Evolutionary conservation across 2,329 filamentous ascomycete species (phyloP), one percentile per base, ranked within the genome.

Genomic region (Simplicillium sp.): DNA sequence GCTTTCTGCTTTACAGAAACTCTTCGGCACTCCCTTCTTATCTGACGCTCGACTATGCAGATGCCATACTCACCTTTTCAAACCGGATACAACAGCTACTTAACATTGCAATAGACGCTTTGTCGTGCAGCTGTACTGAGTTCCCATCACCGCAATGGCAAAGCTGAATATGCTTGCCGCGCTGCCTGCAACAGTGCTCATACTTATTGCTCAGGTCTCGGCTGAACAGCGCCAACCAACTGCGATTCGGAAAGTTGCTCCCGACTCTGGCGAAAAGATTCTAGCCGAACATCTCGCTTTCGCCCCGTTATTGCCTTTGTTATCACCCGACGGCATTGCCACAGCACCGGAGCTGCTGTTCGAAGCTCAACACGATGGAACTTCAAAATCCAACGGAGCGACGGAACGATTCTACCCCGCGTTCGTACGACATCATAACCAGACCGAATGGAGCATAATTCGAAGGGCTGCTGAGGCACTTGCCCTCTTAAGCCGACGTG

Each of bases 241-340:
- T 1, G 84, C 76, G 1, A 69, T 89, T 41, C 76, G 75, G 54
- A 88, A 88, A 55, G 85, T 89, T 75, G 70, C 77, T 36, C 68
- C 69, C 5, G 80, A 87, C 54, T 73, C 77, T 38, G 75, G 75
- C 44, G 82, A 86, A 55, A 92, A 87, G 69, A 82, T 90, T 55
- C 76, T 80, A 49, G 65, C 80, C 42, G 73, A 84, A 35, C 82
- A 87, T 57, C 80, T 70, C 48, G 69, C 66, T 47, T 77, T 76
- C 50, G 49, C 58, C 29, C 45, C 57, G 2, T 43, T 57, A 1
- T 34, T 33, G 7, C 28, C 48, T 11, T 44, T 57, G 18, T 45
- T 50, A 2, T 51, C 57, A 2, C 52, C 43, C 34, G 53, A 61
- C 41, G 53, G 57, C 34, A 53, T 55, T 35, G 44, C 54, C 11